A percentile compares a stretch with the other conserved stretches of the same genome.
phyloP scores from a whole-genome alignment of 2,329 filamentous ascomycete genomes.

The Colletotrichum melonis region DNA sequence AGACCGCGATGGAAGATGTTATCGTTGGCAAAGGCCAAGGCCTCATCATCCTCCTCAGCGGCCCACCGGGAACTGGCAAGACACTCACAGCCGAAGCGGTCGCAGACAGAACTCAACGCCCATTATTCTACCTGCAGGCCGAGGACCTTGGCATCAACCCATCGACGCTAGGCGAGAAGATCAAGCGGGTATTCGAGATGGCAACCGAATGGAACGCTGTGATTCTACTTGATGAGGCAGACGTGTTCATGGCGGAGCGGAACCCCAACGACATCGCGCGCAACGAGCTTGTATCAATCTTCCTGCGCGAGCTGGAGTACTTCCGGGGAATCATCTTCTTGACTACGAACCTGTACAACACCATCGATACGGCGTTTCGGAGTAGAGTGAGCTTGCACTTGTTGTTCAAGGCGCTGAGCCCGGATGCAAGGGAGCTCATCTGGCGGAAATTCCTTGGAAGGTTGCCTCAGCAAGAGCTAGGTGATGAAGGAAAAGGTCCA shows the following conservation, averaged over 20 bases:
- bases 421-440: slow-evolving; percentile 51
- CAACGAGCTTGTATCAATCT: slow-evolving; percentile 62
- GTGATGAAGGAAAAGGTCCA: neutral
- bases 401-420: slow-evolving; percentile 53
- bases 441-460: slow-evolving; percentile 60
- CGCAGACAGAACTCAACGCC: slow-evolving; percentile 54
- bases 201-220: slow-evolving; percentile 63
- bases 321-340: slow-evolving; percentile 58
- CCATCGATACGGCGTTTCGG: slow-evolving; percentile 57
- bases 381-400: slow-evolving; percentile 60
- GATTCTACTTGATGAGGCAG: slow-evolving; percentile 64
- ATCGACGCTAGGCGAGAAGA: slow-evolving; percentile 55
- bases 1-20: slow-evolving; percentile 48
- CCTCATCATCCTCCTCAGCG: slow-evolving; percentile 57
- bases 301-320: slow-evolving; percentile 58
- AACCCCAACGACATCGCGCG: slow-evolving; percentile 56
- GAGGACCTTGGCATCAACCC: slow-evolving; percentile 60
- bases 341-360: slow-evolving; percentile 55
- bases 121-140: slow-evolving; percentile 58
- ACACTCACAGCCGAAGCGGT: slow-evolving; percentile 57
- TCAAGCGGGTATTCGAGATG: slow-evolving; percentile 59
- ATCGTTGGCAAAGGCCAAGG: slow-evolving; percentile 56
- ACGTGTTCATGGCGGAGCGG: slow-evolving; percentile 63
- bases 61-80: slow-evolving; percentile 60
- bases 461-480: slow-evolving; percentile 39